These are phyloP conservation scores for Ambrosia hybrid DNA, from an alignment of 140 eudicot species.

Conservation along the genomic window DNA sequence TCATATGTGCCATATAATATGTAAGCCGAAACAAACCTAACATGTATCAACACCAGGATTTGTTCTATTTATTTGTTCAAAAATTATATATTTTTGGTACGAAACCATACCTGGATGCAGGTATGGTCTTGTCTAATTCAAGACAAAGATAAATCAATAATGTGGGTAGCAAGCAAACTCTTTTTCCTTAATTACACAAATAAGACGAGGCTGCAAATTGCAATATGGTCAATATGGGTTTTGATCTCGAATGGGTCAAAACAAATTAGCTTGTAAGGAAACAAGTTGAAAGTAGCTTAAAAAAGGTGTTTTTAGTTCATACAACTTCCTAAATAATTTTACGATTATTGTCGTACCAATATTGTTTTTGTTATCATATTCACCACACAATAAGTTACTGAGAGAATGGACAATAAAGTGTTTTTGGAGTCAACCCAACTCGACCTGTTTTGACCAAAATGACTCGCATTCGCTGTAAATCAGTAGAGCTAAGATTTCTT, in stretches of 20 bases:
- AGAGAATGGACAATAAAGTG: neutral
- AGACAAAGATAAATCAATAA: too few species aligned
- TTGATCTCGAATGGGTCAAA: constrained; percentile 51
- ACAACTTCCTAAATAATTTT: neutral
- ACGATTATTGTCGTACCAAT: neutral
- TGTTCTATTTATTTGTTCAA: neutral
- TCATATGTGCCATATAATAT: too few species aligned
- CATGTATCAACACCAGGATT: too few species aligned
- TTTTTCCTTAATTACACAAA: too few species aligned
- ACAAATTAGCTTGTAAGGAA: constrained; percentile 33
- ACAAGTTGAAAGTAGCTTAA: neutral
- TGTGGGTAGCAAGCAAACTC: too few species aligned
- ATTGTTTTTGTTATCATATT: neutral
- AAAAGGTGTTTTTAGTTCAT: neutral
- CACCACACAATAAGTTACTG: neutral
- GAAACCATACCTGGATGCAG: neutral
- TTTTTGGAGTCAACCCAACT: constrained; percentile 3
- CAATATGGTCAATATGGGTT: constrained; percentile 43
- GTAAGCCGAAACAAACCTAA: too few species aligned
- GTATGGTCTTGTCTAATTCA: neutral
- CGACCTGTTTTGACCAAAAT: neutral
- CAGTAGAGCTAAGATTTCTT: constrained; percentile 4
- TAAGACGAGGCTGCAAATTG: constrained; percentile 19
- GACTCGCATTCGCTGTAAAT: neutral
- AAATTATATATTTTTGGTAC: neutral